Conservation (phyloP, 331 rosid genomes). For the Rhamnella rubrinervis region DNA sequence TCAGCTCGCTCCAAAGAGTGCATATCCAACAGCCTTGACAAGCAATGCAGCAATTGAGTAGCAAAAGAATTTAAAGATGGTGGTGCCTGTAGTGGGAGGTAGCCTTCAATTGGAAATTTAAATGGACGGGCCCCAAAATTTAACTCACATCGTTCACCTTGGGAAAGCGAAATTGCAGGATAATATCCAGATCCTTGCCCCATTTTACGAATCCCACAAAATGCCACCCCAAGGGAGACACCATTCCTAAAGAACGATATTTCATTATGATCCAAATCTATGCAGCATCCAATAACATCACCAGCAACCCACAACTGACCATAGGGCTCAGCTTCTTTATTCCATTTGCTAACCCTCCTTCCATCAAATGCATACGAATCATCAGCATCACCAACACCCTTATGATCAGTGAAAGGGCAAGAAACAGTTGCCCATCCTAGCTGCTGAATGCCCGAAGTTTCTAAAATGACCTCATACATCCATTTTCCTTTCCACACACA, state of each 20-base stretch:
- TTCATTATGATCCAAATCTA: conserved; percentile 81
- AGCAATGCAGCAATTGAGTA: conserved; percentile 64
- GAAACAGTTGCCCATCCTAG: conserved; percentile 97
- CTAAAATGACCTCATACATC: conserved; percentile 93
- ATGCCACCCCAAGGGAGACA: conserved; percentile 85
- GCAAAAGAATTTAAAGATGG: conserved; percentile 45
- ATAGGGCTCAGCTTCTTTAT: conserved; percentile 73
- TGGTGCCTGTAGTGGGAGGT: conserved; percentile 77
- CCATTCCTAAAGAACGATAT: conserved; percentile 87
- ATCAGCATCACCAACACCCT: conserved; percentile 94
- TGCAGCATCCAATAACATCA: conserved; percentile 96
- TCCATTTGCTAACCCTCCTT: conserved; percentile 89
- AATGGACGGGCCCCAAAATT: conserved; percentile 89
- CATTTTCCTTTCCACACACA: conserved; percentile 94
- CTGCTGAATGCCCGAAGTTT: conserved; percentile 93
- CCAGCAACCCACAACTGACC: conserved; percentile 97
- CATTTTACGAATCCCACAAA: conserved; percentile 78
- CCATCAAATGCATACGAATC: conserved; percentile 98
- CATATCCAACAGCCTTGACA: conserved; percentile 82
- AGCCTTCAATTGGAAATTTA: conserved; percentile 79
- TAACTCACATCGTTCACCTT: conserved; percentile 88
- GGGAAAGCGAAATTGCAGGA: conserved; percentile 94
- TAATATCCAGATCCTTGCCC: conserved; percentile 78
- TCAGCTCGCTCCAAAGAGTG: conserved; percentile 58
- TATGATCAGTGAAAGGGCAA: conserved; percentile 82